phyloP scores from a whole-genome alignment of 495 filamentous ascomycete genomes.

The Penicillium ucsense region DNA sequence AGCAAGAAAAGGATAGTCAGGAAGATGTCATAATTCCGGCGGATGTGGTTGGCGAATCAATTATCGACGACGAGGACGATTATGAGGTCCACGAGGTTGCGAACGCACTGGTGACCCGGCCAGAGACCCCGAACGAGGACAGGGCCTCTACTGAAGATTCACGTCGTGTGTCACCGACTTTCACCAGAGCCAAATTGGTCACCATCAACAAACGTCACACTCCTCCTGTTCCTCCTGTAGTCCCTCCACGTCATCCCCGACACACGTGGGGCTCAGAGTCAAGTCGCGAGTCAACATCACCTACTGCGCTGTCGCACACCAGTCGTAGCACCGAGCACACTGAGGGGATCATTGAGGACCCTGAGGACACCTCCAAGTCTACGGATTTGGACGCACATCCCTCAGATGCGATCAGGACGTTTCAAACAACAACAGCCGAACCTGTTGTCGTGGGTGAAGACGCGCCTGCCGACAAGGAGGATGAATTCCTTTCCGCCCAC shows the following conservation, averaged over 20 bases:
- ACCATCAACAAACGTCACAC: slow-evolving; percentile 62
- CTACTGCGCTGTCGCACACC: slow-evolving; percentile 17
- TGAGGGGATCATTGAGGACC: slow-evolving; percentile 4
- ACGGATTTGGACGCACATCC: slow-evolving; percentile 9
- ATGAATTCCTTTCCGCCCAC: slow-evolving; percentile 41
- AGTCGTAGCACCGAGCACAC: slow-evolving; percentile 16
- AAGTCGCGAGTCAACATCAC: slow-evolving; percentile 18
- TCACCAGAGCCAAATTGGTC: slow-evolving; percentile 56
- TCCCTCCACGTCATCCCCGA: slow-evolving; percentile 53
- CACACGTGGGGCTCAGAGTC: slow-evolving; percentile 23
- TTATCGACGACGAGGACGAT: slow-evolving; percentile 22
- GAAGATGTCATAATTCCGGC: slow-evolving; percentile 5
- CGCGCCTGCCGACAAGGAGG: slow-evolving; percentile 14
- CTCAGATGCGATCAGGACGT: slow-evolving; percentile 8
- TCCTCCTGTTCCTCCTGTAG: slow-evolving; percentile 58
- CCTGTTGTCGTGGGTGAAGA: slow-evolving; percentile 13
- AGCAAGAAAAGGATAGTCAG: not conserved
- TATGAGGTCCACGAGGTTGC: slow-evolving; percentile 34
- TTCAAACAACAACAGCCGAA: slow-evolving; percentile 9
- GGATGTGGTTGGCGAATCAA: not conserved
- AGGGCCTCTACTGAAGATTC: slow-evolving; percentile 31
- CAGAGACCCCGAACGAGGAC: slow-evolving; percentile 37
- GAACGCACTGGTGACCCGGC: slow-evolving; percentile 37
- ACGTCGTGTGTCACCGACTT: slow-evolving; percentile 36
- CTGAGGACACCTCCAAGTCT: slow-evolving; percentile 5